phyloP scores from a whole-genome alignment of 805 yeast genomes.

The Geotrichum ghanense region DNA sequence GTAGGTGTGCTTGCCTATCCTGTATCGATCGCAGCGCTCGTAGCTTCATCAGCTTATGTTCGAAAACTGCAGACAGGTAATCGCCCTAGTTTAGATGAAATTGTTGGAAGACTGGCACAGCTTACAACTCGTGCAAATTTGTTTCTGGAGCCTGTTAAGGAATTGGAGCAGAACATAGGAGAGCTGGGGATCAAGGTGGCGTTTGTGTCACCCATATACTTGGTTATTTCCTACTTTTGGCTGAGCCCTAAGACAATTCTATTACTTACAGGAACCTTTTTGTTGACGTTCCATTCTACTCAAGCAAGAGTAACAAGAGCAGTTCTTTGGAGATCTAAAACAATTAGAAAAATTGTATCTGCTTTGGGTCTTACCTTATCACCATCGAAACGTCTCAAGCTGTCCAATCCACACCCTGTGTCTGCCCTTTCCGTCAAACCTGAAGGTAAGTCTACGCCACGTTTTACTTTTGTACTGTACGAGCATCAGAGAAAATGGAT shows the following conservation, averaged over 20 bases:
- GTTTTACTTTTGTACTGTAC: conserved; percentile 83
- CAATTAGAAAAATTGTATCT: conserved; percentile 35
- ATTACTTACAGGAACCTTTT: conserved; percentile 43
- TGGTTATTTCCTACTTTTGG: conserved; percentile 53
- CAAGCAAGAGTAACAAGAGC: conserved; percentile 77
- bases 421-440: conserved; percentile 16
- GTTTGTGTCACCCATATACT: conserved; percentile 75
- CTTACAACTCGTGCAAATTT: conserved; percentile 69
- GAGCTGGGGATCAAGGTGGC: conserved; percentile 74
- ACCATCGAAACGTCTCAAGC: conserved; percentile 69
- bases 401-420: conserved; percentile 25
- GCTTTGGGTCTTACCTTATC: conserved; percentile 61
- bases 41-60: conserved; percentile 16
- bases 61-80: conserved; percentile 35
- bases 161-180: conserved; percentile 63
- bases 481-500: conserved; percentile 97
- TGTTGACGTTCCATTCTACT: conserved; percentile 76
- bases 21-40: conserved; percentile 29
- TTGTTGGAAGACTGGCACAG: conserved; percentile 62
- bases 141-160: conserved; percentile 67
- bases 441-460: conserved; percentile 38
- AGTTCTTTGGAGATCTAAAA: conserved; percentile 71
- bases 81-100: conserved; percentile 79
- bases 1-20: conserved; percentile 78
- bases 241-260: conserved; percentile 61